Evolutionary conservation across 2,329 filamentous ascomycete genomes (phyloP), one percentile per base, ranked within the genome.

Genomic region (Aureobasidium sp.): DNA sequence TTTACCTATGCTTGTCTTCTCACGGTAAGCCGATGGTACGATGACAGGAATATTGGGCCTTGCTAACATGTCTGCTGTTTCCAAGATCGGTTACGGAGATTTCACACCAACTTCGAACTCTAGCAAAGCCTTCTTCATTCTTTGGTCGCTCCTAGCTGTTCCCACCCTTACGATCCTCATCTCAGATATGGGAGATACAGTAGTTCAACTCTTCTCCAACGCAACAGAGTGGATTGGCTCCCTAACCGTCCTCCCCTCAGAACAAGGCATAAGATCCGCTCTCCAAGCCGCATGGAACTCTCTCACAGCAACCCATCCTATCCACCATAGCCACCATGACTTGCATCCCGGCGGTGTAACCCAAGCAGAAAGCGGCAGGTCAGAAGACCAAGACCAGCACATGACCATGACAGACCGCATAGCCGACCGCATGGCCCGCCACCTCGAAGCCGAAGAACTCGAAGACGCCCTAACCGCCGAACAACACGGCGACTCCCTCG

Each of bases 161-260:
- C 81, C 82, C 0, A 80, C 79, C 0, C 73, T 84, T 49, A 83
- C 82, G 0, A 80, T 82, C 27, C 72, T 82, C 37, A 82, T 81
- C 66, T 78, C 74, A 61, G 79, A 82, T 63, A 81, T 83, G 79
- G 79, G 79, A 15, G 79, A 81, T 63, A 82, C 81, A 0, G 77
- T 82, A 11, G 79, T 84, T 63, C 81, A 81, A 63, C 72, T 73
- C 9, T 78, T 85, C 70, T 78, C 79, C 25, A 80, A 84, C 52
- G 62, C 79, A n/a, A 83, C 81, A 0, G 78, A 82, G n/a, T 83
- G 78, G 75, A 64, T 83, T 5, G 82, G 81, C 14, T 78, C 80
- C 34, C 66, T 84, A 27, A 84, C 82, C 2, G 76, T 84, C 20
- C 69, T 84, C 1, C 82, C 82, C 1, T 77, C 76, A 9, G 80